Evolutionary conservation across 306 rosid genomes (phyloP), one percentile per base, ranked within the genome.

Genomic region (Gynostemma pentaphyllum): DNA sequence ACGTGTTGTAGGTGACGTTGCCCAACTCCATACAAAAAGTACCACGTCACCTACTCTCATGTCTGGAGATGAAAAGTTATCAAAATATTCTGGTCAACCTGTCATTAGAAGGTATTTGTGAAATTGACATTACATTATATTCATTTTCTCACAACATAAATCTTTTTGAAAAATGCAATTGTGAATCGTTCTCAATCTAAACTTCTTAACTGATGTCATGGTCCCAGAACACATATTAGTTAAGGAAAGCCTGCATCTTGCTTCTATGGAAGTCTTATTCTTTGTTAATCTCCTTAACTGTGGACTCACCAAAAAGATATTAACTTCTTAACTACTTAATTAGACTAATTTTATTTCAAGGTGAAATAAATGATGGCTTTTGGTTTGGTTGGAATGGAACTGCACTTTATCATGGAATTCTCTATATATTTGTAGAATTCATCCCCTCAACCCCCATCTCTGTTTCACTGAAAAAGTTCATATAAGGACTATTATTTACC

Each of bases 11-110:
- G 80, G 74, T 72, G 76, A 74, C 76, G 73, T 74, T 77, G 68
- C 84, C 62, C 54, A 81, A 67, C 64, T 62, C 68, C 89, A 76
- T 2, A 76, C 67, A 7, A 74, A 74, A 68, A 68, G 75, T 68
- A 67, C 37, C 69, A 70, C 73, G 44, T 70, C 79, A 14, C 81
- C 84, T 75, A 72, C 80, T 44, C 30, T 72, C 49, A 27, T 75
- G 30, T 70, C 79, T 59, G 71, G 72, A 7, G 85, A 77, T 46
- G 52, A 60, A 36, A 81, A 70, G 53, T 74, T 10, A 41, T 74
- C 64, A 21, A 67, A 80, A 49, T 56, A 64, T 71, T 65, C 71
- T 26, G 55, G 56, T 68, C 84, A 84, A 72, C 66, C 65, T 67
- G 66, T 50, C 29, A 67, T 14, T 18, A 57, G 51, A 69, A 77